Base-by-base conservation (phyloP, 164 flowering plant species). In the Stephania cephalantha region DNA sequence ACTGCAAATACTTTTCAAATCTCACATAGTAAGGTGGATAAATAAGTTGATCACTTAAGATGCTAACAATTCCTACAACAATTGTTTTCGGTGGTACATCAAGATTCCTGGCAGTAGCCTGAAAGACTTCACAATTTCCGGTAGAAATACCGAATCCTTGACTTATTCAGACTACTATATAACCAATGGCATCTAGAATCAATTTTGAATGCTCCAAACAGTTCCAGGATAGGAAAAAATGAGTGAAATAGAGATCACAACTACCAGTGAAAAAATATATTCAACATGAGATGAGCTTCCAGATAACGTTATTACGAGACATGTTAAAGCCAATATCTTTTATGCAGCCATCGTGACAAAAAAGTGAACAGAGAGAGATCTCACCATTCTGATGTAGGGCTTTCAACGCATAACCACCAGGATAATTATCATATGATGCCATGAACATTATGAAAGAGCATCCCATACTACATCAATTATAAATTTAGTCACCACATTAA, bases 391-490 rank as follows among this genome's bases (percentile, higher is more conserved):
- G 82, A 85, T 95, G 98, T 85, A 95, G 85, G 65, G 78, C 80
- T 82, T 86, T 89, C 35, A 95, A 79, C 72, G 96, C 97, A 81
- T 88, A 74, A 61, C 91, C 98, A 80, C 91, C 85, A 44, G 99
- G 96, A 82, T 95, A 95, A 79, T 95, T 95, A 68, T 88, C 82
- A 74, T 92, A 91, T 20, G 99, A 95, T 68, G 99, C 97, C 90
- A 91, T 76, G 86, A 93, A 90, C 75, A 86, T 83, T 46, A 87
- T 74, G 72, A 77, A 61, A 22, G 94, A 83, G 84, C 91, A 90
- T 77, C 96, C 99, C 84, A 93, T 85, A 90, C 99, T 95, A 84
- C 91, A 77, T 68, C 74, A 82, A 77, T n/a, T 18, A 69, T 65
- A 77, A 81, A 61, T 76, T 82, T 52, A 83, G 82, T 31, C 9